Base-by-base conservation (phyloP, 331 rosid genomes). In the Malus hybrid region DNA sequence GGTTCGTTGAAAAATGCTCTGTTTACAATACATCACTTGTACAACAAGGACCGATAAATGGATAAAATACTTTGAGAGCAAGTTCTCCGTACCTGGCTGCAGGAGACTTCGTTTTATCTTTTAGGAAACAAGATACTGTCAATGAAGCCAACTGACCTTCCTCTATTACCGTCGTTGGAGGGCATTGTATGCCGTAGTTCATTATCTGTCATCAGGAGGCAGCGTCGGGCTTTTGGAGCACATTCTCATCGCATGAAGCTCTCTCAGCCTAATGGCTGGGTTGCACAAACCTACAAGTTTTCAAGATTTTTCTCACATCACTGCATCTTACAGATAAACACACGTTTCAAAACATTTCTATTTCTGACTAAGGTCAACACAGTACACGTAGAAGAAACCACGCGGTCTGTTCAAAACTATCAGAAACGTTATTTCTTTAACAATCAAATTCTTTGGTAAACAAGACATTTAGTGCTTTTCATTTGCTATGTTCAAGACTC, bases 201-300 rank as follows among this genome's bases (percentile, higher is more conserved):
- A 5, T 65, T 36, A 75, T 70, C 71, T 57, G 65, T 82, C 82
- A 52, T 78, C 82, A 9, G 77, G 63, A 56, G 71, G 83, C 36
- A 74, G 75, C 6, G 87, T 83, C 8, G 82, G 78, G 63, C 81
- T 76, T 80, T 73, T 73, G 65, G 82, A 83, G 75, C 83, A 84
- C 75, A 80, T 73, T 5, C 65, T 48, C 24, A 34, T 80, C 59
- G 68, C 63, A 62, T 84, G 87, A 62, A 84, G 85, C 60, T 81
- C 87, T 67, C 74, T 73, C 77, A 84, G 57, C 33, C 82, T 56
- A 33, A 6, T 44, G 20, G 27, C 70, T 39, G 87, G 85, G 61
- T 81, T 71, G 80, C 85, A 84, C 42, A 84, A 42, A 56, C 87
- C 83, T 84, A 74, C n/a, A 39, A 72, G 24, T 36, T 65, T 33